These are phyloP conservation scores for Buddleja alternifolia DNA, from an alignment of 257 asterid genomes.

Conservation along the genomic window DNA sequence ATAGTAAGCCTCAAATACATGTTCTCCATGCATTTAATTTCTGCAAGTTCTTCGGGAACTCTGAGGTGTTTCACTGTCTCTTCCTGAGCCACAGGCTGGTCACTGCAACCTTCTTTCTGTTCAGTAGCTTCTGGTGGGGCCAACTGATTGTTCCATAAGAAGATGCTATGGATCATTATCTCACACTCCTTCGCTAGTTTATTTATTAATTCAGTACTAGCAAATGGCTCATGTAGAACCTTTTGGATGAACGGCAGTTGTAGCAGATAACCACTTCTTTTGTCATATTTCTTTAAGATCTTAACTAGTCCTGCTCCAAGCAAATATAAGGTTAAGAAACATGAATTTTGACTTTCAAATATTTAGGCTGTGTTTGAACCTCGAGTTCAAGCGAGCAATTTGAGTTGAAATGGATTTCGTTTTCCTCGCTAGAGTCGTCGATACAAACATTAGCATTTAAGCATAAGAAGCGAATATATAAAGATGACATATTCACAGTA, in stretches of 20 bases:
- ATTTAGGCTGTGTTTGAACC: too few relatives aligned
- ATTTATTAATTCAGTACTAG: slow-evolving; percentile 52
- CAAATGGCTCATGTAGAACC: slow-evolving; percentile 70
- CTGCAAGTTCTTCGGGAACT: slow-evolving; percentile 60
- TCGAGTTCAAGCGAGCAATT: too few relatives aligned
- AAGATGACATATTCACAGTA: too few relatives aligned
- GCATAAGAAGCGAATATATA: not conserved
- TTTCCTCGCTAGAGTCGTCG: too few relatives aligned
- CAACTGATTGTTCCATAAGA: slow-evolving; percentile 26
- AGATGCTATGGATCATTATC: slow-evolving; percentile 44
- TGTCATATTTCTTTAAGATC: slow-evolving; percentile 79
- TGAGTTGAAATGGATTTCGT: too few relatives aligned
- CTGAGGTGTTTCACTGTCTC: slow-evolving; percentile 25
- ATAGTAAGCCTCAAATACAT: slow-evolving; percentile 38
- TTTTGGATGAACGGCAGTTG: slow-evolving; percentile 68
- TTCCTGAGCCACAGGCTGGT: slow-evolving; percentile 30
- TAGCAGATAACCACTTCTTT: slow-evolving; percentile 63
- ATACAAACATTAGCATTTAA: not conserved
- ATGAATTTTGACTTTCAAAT: too few relatives aligned
- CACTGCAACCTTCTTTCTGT: slow-evolving; percentile 28
- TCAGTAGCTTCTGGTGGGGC: slow-evolving; percentile 42
- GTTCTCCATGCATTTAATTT: slow-evolving; percentile 42
- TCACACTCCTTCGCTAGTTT: slow-evolving; percentile 72
- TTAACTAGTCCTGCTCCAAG: slow-evolving; percentile 64
- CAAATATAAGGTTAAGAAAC: slow-evolving; percentile 16